Conservation (phyloP, 805 yeast species). For the Ogataea henricii region DNA sequence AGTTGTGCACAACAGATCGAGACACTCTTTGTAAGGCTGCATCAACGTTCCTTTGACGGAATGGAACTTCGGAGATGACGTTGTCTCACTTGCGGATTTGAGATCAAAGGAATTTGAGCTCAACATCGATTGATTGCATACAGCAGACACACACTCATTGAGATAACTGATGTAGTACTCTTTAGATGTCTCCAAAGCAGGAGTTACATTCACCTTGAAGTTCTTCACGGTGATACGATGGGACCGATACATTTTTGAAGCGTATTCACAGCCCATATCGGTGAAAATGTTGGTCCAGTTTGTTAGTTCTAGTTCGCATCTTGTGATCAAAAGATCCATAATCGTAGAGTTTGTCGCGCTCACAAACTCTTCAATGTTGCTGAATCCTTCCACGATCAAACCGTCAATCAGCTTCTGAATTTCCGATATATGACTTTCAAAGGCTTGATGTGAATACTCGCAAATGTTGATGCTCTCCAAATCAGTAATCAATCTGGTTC, state of each 20-base stretch:
- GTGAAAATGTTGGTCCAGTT: conserved; percentile 14
- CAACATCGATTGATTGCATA: conserved; percentile 32
- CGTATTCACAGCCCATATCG: conserved; percentile 31
- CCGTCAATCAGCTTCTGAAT: conserved; percentile 41
- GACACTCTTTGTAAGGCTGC: conserved; percentile 24
- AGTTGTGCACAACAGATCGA: conserved; percentile 36
- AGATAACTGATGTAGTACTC: conserved; percentile 27
- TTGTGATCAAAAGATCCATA: conserved; percentile 26
- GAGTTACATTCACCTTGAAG: conserved; percentile 39
- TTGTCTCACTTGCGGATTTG: background rate
- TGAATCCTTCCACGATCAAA: conserved; percentile 39
- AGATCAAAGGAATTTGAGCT: conserved; percentile 27
- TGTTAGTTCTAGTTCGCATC: conserved; percentile 27
- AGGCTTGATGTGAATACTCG: conserved; percentile 21
- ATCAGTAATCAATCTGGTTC: conserved; percentile 23
- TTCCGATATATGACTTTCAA: conserved; percentile 24
- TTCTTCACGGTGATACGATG: conserved; percentile 43
- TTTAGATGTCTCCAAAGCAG: conserved; percentile 44
- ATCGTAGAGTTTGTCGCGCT: conserved; percentile 37
- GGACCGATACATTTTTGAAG: conserved; percentile 37
- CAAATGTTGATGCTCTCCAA: conserved; percentile 33
- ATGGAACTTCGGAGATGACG: background rate
- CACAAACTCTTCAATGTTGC: conserved; percentile 37
- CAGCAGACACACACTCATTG: conserved; percentile 27
- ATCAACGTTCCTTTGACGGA: background rate